Percentiles rank a stretch among this genome's conserved stretches.
These are phyloP conservation scores for Amanita muscaria DNA, from an alignment of 768 basidiomycete genomes.

Conservation along the genomic window DNA sequence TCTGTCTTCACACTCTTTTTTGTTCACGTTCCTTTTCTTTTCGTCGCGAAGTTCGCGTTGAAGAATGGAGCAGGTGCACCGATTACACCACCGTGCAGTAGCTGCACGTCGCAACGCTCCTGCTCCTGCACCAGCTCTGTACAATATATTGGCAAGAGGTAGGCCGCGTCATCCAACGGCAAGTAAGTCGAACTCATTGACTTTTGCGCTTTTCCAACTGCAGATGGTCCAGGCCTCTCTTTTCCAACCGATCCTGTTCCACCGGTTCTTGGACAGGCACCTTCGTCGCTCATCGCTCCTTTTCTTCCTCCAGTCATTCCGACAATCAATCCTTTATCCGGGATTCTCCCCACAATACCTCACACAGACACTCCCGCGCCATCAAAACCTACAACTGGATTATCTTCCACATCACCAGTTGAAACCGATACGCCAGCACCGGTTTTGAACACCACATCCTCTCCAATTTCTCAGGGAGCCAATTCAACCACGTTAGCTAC, in stretches of 20 bases:
- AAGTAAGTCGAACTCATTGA: too few relatives aligned
- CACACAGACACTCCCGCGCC: too few relatives aligned
- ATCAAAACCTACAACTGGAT: too few relatives aligned
- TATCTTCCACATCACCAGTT: too few relatives aligned
- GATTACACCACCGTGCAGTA: neutral
- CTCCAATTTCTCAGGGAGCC: too few relatives aligned
- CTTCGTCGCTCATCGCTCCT: neutral
- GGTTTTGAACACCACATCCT: too few relatives aligned
- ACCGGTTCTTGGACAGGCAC: neutral
- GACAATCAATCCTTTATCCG: neutral
- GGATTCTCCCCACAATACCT: too few relatives aligned
- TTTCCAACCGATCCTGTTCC: neutral
- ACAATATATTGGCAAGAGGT: neutral
- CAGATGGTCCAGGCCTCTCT: neutral
- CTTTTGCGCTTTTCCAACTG: neutral
- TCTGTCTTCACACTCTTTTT: neutral
- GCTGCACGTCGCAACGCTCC: neutral
- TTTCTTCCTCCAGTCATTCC: neutral
- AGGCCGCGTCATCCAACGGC: neutral
- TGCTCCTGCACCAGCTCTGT: neutral
- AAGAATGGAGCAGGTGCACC: neutral
- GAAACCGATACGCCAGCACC: too few relatives aligned
- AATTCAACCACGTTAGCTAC: too few relatives aligned
- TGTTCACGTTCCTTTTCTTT: slow-evolving; percentile 4
- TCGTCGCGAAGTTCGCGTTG: neutral